These are phyloP conservation scores for Pseudogymnoascus sp. DNA, from an alignment of 2,329 filamentous ascomycete species.

Conservation along the genomic window DNA sequence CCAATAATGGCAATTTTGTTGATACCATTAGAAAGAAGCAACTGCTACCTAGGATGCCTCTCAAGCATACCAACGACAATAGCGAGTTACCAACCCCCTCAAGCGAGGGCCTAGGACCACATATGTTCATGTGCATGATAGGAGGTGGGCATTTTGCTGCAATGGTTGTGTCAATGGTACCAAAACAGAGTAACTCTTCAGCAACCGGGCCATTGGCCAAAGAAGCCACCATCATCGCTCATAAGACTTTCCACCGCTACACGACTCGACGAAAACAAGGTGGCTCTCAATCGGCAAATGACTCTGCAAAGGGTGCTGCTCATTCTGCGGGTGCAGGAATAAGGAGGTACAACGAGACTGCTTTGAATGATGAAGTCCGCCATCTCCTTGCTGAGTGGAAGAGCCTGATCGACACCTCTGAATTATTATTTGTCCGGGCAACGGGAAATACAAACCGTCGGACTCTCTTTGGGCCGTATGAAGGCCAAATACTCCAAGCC, in stretches of 20 bases:
- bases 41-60: conserved; percentile 51
- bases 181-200: conserved; percentile 63
- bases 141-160: conserved; percentile 95
- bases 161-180: conserved; percentile 85
- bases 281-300: conserved; percentile 88
- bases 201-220: conserved; percentile 65
- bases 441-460: conserved; percentile 79
- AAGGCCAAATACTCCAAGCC: conserved; percentile 71
- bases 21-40: conserved; percentile 71
- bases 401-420: conserved; percentile 70
- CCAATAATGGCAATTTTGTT: conserved; percentile 52
- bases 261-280: conserved; percentile 95
- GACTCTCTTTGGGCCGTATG: conserved; percentile 85
- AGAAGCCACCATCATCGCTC: conserved; percentile 80
- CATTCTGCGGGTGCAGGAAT: conserved; percentile 88
- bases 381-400: conserved; percentile 79
- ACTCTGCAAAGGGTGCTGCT: conserved; percentile 85
- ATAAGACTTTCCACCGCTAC: conserved; percentile 97
- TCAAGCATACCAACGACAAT: conserved; percentile 40
- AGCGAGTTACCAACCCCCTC: conserved; percentile 51
- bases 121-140: conserved; percentile 97
- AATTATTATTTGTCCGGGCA: conserved; percentile 81
- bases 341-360: conserved; percentile 89
- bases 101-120: conserved; percentile 60
- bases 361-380: conserved; percentile 80